These are phyloP conservation scores for Aspergillus taichungensis DNA, from an alignment of 495 filamentous ascomycete genomes.

Conservation along the genomic window DNA sequence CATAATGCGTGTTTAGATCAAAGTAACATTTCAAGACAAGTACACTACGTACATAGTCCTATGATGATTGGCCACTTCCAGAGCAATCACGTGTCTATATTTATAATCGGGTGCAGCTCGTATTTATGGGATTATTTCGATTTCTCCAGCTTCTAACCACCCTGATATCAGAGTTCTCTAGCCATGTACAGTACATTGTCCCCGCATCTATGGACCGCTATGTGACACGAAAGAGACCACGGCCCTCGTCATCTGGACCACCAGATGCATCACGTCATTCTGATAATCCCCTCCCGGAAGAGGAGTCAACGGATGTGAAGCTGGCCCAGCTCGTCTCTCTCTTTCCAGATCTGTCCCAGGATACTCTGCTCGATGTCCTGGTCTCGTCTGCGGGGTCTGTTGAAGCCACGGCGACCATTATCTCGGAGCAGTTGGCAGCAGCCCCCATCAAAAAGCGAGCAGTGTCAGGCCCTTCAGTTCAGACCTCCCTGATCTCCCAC, in stretches of 20 bases:
- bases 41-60: not conserved
- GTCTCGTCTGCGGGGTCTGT: conserved; percentile 72
- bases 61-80: conserved; percentile 26
- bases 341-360: conserved; percentile 51
- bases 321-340: conserved; percentile 75
- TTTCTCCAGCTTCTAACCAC: not conserved
- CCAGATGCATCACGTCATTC: not conserved
- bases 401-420: conserved; percentile 44
- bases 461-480: conserved; percentile 14
- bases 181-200: no score
- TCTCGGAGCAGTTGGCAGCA: conserved; percentile 27
- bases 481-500: conserved; percentile 40
- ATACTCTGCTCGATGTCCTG: conserved; percentile 66
- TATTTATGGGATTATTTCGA: conserved; percentile 4
- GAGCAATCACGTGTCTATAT: conserved; percentile 26
- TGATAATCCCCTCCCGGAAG: conserved; percentile 20
- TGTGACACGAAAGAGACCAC: conserved; percentile 43
- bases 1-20: no score
- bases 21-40: no score
- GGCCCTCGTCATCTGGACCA: conserved; percentile 10
- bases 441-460: conserved; percentile 23
- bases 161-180: no score
- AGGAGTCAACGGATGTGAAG: conserved; percentile 83
- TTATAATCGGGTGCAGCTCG: not conserved
- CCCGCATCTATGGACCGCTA: conserved; percentile 46